A percentile compares a stretch with the other conserved stretches of the same genome.
Conservation (phyloP, 345 rosid species). For the Excoecaria cochinchinensis region DNA sequence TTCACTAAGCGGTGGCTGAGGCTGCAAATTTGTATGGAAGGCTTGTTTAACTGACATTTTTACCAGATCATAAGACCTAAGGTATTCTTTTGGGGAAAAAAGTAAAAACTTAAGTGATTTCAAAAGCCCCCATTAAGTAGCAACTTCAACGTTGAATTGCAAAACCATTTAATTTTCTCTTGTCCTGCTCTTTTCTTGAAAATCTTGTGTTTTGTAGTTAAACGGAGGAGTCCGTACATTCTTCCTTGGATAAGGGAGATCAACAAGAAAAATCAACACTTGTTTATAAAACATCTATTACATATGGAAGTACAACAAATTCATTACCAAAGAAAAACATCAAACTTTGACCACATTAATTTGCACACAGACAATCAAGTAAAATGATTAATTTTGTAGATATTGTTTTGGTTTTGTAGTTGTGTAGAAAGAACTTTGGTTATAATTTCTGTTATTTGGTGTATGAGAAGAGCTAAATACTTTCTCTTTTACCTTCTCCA, state of each 20-base stretch:
- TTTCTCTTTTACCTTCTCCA: too few species aligned
- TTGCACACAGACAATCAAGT: constrained; percentile 20
- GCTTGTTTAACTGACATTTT: too few species aligned
- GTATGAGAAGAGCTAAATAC: too few species aligned
- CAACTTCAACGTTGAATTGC: not conserved
- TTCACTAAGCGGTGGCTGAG: too few species aligned
- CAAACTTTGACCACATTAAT: constrained; percentile 1
- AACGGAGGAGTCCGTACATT: not conserved
- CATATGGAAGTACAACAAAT: constrained; percentile 3
- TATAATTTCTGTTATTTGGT: too few species aligned
- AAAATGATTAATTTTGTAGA: constrained; percentile 40
- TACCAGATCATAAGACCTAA: too few species aligned
- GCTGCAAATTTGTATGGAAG: too few species aligned
- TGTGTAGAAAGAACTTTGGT: too few species aligned
- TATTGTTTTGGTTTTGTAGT: constrained; percentile 5
- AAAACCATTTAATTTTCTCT: not conserved
- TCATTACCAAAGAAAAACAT: constrained; percentile 6
- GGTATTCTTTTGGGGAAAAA: not conserved
- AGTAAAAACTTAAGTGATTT: not conserved
- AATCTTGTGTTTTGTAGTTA: not conserved
- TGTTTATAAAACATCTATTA: not conserved
- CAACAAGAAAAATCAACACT: not conserved
- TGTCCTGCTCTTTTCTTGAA: not conserved
- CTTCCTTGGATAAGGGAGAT: not conserved
- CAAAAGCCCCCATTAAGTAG: not conserved